Evolutionary conservation across 768 basidiomycete genomes (phyloP), one percentile per base, ranked within the genome.

Genomic region (Boletus reticulatus): DNA sequence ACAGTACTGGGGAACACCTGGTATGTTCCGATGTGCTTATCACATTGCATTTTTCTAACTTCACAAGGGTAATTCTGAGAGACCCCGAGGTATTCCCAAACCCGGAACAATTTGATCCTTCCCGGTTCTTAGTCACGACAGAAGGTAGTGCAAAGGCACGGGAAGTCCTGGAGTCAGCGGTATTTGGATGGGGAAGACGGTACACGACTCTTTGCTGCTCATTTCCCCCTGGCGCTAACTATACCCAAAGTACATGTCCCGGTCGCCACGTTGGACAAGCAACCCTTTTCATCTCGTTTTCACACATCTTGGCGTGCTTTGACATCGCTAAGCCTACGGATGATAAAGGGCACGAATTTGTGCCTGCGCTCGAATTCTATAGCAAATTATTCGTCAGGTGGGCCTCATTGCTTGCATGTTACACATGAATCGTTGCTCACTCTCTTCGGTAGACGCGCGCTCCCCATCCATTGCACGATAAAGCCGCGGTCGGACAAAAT

Each of bases 101-200:
- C 11, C 67, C 67, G 16, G 54, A 60, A 17, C 14, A 27, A 7
- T 68, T 68, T 42, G 57, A 57, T 29, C 67, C 67, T 0, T 56
- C 57, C 29, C 57, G 67, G 13, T 64, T 59, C 50, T 31, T 66
- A 20, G 27, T 8, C 20, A 38, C 48, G 17, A 44, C 48, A 4
- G 16, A 37, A 20, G 22, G 51, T 37, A 31, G 36, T 14, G 17
- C 38, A 2, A 13, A 6, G 16, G 52, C 52, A 34, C 45, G 45
- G 14, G 45, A 53, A 32, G 31, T 53, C n/a, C 4, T 53, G 2
- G 45, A 53, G 14, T 53, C 52, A n/a, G 12, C 29, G 4, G 38
- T 53, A 9, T 53, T 41, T 14, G 52, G 52, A 4, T 53, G 52
- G 52, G 52, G 52, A 19, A 53, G 31, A 42, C 52, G 45, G 52